A percentile compares a stretch with the other conserved stretches of the same genome.
Conservation (phyloP, 106 monocot genomes). For the Posidonia australis region DNA sequence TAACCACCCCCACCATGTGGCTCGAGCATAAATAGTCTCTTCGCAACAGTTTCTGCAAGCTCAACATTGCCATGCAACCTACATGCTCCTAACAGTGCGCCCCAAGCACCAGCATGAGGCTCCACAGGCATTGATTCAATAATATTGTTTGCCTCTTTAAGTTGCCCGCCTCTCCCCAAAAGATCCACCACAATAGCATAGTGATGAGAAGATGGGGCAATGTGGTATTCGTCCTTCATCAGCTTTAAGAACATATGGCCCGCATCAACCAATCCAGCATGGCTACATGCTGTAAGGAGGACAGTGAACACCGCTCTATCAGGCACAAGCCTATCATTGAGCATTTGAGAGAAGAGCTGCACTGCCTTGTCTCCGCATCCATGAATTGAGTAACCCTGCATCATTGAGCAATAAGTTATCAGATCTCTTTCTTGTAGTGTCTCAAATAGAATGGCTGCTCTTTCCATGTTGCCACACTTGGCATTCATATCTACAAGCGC, state of each 20-base stretch:
- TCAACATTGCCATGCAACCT: conserved; percentile 31
- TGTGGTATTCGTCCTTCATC: conserved; percentile 37
- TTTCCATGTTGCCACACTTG: conserved; percentile 73
- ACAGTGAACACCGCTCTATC: conserved; percentile 53
- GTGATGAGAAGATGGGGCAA: conserved; percentile 44
- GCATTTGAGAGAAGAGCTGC: conserved; percentile 50
- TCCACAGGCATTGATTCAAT: conserved; percentile 47
- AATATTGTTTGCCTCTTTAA: conserved; percentile 60
- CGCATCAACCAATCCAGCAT: conserved; percentile 59
- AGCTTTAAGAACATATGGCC: conserved; percentile 41
- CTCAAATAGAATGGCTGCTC: conserved; percentile 46
- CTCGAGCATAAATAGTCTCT: background rate
- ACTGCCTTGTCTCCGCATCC: conserved; percentile 46
- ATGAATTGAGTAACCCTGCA: conserved; percentile 70
- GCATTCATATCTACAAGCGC: conserved; percentile 71
- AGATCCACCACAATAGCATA: conserved; percentile 82
- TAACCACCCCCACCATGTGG: too few species aligned
- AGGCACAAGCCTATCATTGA: conserved; percentile 36
- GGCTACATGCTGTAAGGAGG: conserved; percentile 58
- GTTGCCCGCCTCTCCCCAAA: conserved; percentile 36
- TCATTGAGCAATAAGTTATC: conserved; percentile 59
- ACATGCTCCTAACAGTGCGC: conserved; percentile 66
- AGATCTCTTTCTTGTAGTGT: conserved; percentile 38
- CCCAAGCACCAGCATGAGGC: conserved; percentile 60
- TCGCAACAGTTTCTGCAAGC: conserved; percentile 36